Evolutionary conservation across 2,329 filamentous ascomycete genomes (phyloP).

Genomic region (Cladosporium sp.): DNA sequence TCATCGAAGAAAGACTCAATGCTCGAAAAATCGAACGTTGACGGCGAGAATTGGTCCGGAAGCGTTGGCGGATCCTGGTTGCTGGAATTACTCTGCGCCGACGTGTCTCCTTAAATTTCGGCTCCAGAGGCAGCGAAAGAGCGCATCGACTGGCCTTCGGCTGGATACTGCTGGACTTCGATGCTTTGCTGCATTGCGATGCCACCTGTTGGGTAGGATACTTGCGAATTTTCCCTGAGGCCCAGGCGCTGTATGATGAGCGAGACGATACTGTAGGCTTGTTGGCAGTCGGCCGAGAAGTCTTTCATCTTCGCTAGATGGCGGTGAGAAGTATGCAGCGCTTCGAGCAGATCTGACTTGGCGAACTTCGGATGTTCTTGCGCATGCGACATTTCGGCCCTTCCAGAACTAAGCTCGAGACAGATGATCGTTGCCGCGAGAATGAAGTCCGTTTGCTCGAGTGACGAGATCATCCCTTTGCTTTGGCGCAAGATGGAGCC

Average conservation of each 20-base stretch:
- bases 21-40: background rate
- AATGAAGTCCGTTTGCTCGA: conserved; percentile 44
- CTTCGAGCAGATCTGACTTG: background rate
- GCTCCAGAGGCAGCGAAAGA: background rate
- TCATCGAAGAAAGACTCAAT: background rate
- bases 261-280: background rate
- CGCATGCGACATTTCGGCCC: background rate
- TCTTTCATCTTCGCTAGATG: background rate
- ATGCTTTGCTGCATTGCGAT: background rate
- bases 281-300: background rate
- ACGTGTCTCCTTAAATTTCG: background rate
- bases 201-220: background rate
- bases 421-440: conserved; percentile 53
- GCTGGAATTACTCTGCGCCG: background rate
- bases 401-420: conserved; percentile 43
- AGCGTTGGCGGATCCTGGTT: background rate
- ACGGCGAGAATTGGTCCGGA: background rate
- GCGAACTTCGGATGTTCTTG: background rate
- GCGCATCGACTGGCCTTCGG: background rate
- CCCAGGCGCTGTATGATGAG: background rate
- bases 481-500: background rate
- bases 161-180: background rate
- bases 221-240: background rate
- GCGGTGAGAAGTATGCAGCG: background rate
- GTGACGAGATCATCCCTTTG: background rate